Base-by-base conservation (phyloP, 257 asterid species). In the Coffea canephora region DNA sequence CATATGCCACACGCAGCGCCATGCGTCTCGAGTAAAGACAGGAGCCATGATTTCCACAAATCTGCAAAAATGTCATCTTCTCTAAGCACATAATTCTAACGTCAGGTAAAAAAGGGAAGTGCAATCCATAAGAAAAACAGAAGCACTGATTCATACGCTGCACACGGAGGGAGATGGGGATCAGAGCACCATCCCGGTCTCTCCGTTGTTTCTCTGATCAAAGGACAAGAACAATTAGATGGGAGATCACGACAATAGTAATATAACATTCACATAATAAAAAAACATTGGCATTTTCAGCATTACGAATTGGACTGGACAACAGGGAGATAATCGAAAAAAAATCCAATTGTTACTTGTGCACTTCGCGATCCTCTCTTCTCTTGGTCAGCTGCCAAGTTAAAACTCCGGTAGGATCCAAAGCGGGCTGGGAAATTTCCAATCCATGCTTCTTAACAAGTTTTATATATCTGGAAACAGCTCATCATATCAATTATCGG, bases 31-130 rank as follows among this genome's bases (percentile, higher is more conserved):
- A 81, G 97, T 91, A 84, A 95, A 94, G 25, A 95, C 97, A 5
- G 97, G 97, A 72, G 98, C 97, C 98, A 93, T 93, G 82, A 95
- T 93, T 86, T 95, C 98, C 39, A 95, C 93, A 79, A 95, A 95
- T 79, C 98, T 93, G 90, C 70, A 81, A 23, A 21, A 31, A 57
- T 5, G 16, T 57, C 25, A 23, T 59, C 12, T 23, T 59, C 12
- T n/a, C 5, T 19, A 67, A 59, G 66, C 50, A 62, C 18, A 27
- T 50, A 71, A 5, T 45, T 61, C 45, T 9, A 16, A 64, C 14
- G 25, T 41, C 25, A 50, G 34, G 49, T 14, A 15, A 73, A 73
- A 27, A 83, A 45, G 65, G 25, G 66, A 77, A 78, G 23, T 14
- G 70, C n/a, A 45, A 73, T 45, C 41, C 31, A 21, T 7, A 64